Percentiles rank a stretch among this genome's conserved stretches.
Evolutionary conservation across 2,329 filamentous ascomycete species (phyloP).

Genomic region (Cucurbitaria berberidis): DNA sequence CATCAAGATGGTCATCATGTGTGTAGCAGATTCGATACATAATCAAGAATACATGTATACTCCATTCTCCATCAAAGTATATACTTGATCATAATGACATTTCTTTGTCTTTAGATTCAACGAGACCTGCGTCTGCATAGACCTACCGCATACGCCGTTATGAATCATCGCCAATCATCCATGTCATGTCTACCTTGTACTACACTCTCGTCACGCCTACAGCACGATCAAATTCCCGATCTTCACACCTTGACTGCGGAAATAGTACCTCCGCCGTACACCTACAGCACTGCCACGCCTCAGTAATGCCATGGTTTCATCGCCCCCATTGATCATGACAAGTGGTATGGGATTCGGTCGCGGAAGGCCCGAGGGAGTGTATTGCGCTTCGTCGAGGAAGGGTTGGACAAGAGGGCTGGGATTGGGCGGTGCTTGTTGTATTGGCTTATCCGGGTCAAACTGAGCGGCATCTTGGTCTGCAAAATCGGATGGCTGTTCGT

Average conservation of each 20-base stretch:
- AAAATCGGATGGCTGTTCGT: constrained; percentile 29
- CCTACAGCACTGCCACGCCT: constrained; percentile 70
- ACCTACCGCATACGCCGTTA: no score
- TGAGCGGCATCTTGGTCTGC: not conserved
- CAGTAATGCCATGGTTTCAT: constrained; percentile 69
- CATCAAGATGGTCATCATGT: no score
- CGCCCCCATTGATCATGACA: constrained; percentile 78
- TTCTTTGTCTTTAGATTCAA: no score
- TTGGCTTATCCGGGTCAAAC: not conserved
- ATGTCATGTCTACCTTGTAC: no score
- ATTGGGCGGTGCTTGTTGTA: not conserved
- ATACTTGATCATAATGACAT: no score
- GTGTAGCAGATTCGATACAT: no score
- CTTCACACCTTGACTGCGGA: constrained; percentile 79
- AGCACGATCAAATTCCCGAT: constrained; percentile 80
- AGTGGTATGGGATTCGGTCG: constrained; percentile 77
- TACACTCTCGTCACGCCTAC: constrained; percentile 28
- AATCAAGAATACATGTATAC: no score
- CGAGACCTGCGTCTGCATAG: no score
- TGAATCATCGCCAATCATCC: no score
- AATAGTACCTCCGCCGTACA: constrained; percentile 76
- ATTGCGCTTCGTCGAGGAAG: constrained; percentile 75
- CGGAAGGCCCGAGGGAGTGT: constrained; percentile 71
- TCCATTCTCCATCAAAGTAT: no score
- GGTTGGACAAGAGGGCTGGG: constrained; percentile 62